These are phyloP conservation scores for Parasitella parasitica DNA, from an alignment of 371 early-diverging fungal species.

Conservation along the genomic window DNA sequence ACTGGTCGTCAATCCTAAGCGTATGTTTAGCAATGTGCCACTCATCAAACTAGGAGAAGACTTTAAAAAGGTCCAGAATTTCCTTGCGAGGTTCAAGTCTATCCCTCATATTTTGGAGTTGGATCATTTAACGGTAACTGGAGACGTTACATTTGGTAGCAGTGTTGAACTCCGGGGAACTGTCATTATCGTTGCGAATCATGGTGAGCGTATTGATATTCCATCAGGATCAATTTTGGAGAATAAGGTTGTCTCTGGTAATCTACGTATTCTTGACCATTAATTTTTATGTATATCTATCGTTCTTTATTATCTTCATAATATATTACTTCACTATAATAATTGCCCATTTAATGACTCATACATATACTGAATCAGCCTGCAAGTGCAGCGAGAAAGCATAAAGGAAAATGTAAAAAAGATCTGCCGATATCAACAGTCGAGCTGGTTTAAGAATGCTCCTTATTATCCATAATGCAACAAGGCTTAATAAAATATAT, in stretches of 20 bases:
- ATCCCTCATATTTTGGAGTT: slow-evolving; percentile 97
- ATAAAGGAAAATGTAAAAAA: too few species aligned
- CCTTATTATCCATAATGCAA: too few species aligned
- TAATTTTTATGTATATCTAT: slow-evolving; percentile 23
- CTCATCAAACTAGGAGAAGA: slow-evolving; percentile 97
- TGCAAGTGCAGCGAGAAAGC: too few species aligned
- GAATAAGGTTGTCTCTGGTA: slow-evolving; percentile 98
- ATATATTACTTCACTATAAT: too few species aligned
- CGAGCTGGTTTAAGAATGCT: too few species aligned
- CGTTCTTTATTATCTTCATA: background rate
- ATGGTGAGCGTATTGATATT: slow-evolving; percentile 94
- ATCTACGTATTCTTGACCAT: slow-evolving; percentile 88
- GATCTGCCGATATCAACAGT: too few species aligned
- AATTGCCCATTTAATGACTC: too few species aligned
- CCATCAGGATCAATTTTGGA: slow-evolving; percentile 97
- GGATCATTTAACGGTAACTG: slow-evolving; percentile 98
- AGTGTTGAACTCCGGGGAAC: slow-evolving; percentile 96
- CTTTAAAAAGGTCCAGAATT: slow-evolving; percentile 91
- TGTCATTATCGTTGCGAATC: slow-evolving; percentile 98
- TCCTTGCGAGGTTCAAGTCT: slow-evolving; percentile 79
- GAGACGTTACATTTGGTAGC: slow-evolving; percentile 97
- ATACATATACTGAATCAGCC: too few species aligned
- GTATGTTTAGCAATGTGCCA: slow-evolving; percentile 91
- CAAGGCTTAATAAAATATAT: too few species aligned
- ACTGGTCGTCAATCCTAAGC: slow-evolving; percentile 88